A percentile compares a stretch with the other conserved stretches of the same genome.
Evolutionary conservation across 306 rosid species (phyloP).

Genomic region (Dryas drummondii): DNA sequence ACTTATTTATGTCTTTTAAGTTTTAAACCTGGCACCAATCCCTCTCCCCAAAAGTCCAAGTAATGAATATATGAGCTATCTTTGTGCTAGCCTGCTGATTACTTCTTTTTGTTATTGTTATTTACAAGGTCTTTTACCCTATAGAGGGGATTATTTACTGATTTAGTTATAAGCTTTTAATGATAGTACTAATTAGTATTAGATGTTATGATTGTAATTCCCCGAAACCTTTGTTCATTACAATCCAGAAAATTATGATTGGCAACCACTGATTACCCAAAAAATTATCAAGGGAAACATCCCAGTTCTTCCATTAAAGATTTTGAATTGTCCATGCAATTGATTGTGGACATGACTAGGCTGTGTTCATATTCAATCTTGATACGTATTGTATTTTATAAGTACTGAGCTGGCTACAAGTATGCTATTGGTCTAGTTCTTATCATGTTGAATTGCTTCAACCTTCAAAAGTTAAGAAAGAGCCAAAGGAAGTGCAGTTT

Average conservation of each 20-base stretch:
- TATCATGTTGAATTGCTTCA: not conserved
- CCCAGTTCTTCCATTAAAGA: not conserved
- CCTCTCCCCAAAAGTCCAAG: not conserved
- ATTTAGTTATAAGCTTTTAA: not conserved
- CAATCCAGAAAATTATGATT: not conserved
- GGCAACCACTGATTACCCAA: not conserved
- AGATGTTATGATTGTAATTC: not conserved
- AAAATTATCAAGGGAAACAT: not conserved
- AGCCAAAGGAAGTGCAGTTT: not conserved
- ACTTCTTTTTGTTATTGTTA: not conserved
- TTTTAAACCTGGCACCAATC: not conserved
- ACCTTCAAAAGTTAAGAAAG: not conserved
- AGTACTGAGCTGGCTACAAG: not conserved
- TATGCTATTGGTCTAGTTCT: not conserved
- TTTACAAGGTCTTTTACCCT: not conserved
- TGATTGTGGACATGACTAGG: not conserved
- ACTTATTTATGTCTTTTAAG: not conserved
- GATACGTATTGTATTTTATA: not conserved
- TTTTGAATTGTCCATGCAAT: not conserved
- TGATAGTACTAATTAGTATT: not conserved
- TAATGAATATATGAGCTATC: not conserved
- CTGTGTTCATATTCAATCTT: not conserved
- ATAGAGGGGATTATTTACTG: not conserved
- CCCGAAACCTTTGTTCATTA: not conserved
- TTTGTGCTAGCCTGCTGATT: not conserved